Evolutionary conservation across 305 asterid species (phyloP), one percentile per base, ranked within the genome.

Genomic region (Ilex paraguariensis): DNA sequence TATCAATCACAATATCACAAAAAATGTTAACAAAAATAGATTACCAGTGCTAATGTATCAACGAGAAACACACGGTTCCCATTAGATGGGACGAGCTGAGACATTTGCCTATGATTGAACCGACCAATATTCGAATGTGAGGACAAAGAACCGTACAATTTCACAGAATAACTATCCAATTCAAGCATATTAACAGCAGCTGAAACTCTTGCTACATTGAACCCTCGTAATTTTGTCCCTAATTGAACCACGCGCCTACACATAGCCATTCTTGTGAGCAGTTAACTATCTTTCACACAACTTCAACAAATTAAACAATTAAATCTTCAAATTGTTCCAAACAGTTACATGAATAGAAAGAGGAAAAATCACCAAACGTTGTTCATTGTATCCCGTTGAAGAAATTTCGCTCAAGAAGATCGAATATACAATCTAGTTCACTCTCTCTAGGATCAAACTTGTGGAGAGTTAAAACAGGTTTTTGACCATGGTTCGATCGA

Each of bases 1-100:
- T 45, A 45, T 7, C 50, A 7, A 45, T 45, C 13, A 7, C 50
- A 45, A 7, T 7, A 12, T 36, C 36, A 45, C 52, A 54, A 62
- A 13, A 14, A 45, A 62, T 49, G 17, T 0, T 9, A 40, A 48
- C n/a, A 61, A 3, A 13, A n/a, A 53, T 31, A 28, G 50, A 17
- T 40, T 79, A 81, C 90, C 86, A 81, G 58, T 62, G 84, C 79
- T 50, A 81, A 69, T 15, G 88, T 84, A 67, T 84, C 88, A 17
- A 81, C 82, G 16, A 82, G 82, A 66, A 62, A 79, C 13, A 77
- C 79, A 30, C 84, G 85, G 31, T 62, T 73, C 49, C 75, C 72
- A 54, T 52, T 70, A 53, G 85, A 73, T 63, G 71, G 75, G 42
- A 62, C 81, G 45, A 82, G 80, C 72, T 77, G 83, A 51, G 83